These are phyloP conservation scores for Argentina anserina DNA, from an alignment of 306 rosid species.

Conservation along the genomic window DNA sequence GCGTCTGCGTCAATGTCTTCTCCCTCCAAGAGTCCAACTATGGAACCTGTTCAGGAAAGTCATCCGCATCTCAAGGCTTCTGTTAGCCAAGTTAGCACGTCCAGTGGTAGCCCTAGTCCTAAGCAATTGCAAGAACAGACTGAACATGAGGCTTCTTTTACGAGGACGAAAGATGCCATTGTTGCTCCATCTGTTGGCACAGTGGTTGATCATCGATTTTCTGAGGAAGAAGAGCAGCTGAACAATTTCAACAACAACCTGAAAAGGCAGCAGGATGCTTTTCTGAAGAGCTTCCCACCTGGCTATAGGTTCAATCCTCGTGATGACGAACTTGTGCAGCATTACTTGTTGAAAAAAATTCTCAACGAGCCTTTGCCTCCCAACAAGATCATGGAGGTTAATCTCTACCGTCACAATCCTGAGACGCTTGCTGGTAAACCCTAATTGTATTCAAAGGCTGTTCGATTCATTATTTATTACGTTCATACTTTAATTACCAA, in stretches of 20 bases:
- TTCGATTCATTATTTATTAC: not conserved
- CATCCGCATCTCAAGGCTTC: slow-evolving; percentile 15
- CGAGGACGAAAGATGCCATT: not conserved
- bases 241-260: not conserved
- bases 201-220: not conserved
- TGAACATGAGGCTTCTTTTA: not conserved
- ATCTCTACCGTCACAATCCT: slow-evolving; percentile 16
- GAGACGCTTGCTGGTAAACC: slow-evolving; percentile 18
- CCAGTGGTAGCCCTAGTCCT: not conserved
- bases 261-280: not conserved
- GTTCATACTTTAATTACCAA: not conserved
- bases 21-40: slow-evolving; percentile 20
- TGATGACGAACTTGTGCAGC: slow-evolving; percentile 11
- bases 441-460: not conserved
- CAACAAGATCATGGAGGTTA: slow-evolving; percentile 16
- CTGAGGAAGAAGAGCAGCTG: not conserved
- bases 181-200: not conserved
- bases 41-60: slow-evolving; percentile 1
- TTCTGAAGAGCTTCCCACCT: not conserved
- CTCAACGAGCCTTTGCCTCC: not conserved
- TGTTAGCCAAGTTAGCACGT: not conserved
- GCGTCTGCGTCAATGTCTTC: slow-evolving; percentile 9
- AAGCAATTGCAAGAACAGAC: not conserved
- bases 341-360: slow-evolving; percentile 14
- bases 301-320: slow-evolving; percentile 15